Conservation (phyloP, 2,329 filamentous ascomycete species). For the Pseudogymnoascus sp. region DNA sequence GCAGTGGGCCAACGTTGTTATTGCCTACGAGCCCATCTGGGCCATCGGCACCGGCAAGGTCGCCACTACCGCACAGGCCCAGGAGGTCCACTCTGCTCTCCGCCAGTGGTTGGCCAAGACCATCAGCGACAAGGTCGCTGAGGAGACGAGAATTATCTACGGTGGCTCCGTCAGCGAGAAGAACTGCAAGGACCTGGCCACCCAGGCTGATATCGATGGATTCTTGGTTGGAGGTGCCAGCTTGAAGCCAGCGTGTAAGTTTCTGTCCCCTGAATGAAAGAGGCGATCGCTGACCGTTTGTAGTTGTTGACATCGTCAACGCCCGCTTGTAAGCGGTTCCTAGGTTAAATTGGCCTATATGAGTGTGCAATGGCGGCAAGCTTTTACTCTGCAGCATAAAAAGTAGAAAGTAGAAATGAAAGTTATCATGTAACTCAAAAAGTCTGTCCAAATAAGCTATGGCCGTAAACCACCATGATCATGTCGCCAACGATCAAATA, state of each 20-base stretch:
- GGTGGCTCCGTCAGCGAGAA: conserved; percentile 95
- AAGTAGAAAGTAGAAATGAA: conserved; percentile 1
- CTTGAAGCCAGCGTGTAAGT: conserved; percentile 89
- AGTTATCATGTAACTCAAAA: conserved; percentile 14
- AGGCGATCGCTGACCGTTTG: conserved; percentile 11
- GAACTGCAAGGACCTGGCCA: conserved; percentile 90
- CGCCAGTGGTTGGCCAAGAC: conserved; percentile 78
- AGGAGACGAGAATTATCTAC: conserved; percentile 90
- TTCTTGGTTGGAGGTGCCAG: conserved; percentile 95
- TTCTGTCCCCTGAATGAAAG: neutral
- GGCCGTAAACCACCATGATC: neutral
- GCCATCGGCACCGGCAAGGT: conserved; percentile 90
- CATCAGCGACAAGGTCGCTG: conserved; percentile 65
- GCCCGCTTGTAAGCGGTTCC: conserved; percentile 32
- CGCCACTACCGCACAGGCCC: conserved; percentile 78
- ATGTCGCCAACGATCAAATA: neutral
- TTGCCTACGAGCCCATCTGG: conserved; percentile 99
- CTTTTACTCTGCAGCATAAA: conserved; percentile 1
- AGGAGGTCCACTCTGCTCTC: conserved; percentile 90
- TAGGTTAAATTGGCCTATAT: neutral
- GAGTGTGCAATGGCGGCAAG: conserved; percentile 1
- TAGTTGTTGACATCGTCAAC: conserved; percentile 63
- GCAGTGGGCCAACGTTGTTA: conserved; percentile 90
- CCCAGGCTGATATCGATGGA: conserved; percentile 91
- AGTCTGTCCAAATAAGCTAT: neutral